A percentile compares a stretch with the other conserved stretches of the same genome.
Evolutionary conservation across 2,329 filamentous ascomycete genomes (phyloP).

Genomic region (Didymellaceae sp.): DNA sequence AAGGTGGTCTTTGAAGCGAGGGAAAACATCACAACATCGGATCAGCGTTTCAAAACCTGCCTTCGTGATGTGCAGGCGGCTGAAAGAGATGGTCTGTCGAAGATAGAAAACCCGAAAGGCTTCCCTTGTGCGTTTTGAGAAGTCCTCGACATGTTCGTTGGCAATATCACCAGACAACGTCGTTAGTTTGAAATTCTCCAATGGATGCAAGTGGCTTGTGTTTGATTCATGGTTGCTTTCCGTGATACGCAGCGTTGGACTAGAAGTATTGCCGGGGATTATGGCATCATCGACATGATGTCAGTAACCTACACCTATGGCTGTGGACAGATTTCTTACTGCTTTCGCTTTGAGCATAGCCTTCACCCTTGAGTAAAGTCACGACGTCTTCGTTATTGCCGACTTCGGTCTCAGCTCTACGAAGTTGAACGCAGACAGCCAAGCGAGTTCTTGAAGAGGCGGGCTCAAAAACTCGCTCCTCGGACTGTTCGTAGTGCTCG

Average conservation of each 20-base stretch:
- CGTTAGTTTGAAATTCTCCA: neutral
- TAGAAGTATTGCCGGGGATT: too few species aligned
- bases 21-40: constrained; percentile 24
- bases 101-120: constrained; percentile 32
- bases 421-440: neutral
- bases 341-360: too few species aligned
- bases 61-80: constrained; percentile 28
- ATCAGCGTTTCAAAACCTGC: constrained; percentile 2
- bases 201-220: too few species aligned
- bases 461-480: neutral
- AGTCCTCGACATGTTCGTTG: too few species aligned
- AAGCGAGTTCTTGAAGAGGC: neutral
- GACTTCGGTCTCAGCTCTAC: neutral
- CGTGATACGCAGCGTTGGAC: too few species aligned
- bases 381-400: too few species aligned
- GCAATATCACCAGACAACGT: neutral
- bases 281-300: too few species aligned
- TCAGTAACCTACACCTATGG: too few species aligned
- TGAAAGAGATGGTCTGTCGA: constrained; percentile 24
- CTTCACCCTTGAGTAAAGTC: too few species aligned
- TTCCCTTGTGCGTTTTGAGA: constrained; percentile 14
- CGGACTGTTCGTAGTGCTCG: neutral
- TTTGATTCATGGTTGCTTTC: too few species aligned
- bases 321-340: too few species aligned
- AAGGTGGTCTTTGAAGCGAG: constrained; percentile 28